Evolutionary conservation across 495 filamentous ascomycete genomes (phyloP).

Genomic region (Penicillium paradoxum): DNA sequence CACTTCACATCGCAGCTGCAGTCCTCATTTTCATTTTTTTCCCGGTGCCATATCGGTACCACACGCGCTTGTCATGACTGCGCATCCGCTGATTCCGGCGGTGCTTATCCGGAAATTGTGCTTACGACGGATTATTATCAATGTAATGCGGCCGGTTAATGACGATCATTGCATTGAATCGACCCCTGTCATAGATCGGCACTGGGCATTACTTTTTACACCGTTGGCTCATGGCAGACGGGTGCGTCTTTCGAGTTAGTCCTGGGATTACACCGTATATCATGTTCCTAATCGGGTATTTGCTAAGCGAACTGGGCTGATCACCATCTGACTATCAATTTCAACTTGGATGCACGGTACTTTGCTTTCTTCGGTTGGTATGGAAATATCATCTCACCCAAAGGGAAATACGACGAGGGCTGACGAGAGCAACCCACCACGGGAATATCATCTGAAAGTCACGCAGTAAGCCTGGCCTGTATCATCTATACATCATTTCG

Average conservation of each 20-base stretch:
- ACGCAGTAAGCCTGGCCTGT: background rate
- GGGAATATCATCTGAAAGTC: slow-evolving; percentile 1
- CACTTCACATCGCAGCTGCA: background rate
- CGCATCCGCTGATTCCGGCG: slow-evolving; percentile 4
- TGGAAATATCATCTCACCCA: slow-evolving; percentile 9
- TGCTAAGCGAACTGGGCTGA: slow-evolving; percentile 8
- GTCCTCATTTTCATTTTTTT: background rate
- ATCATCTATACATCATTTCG: slow-evolving; percentile 6
- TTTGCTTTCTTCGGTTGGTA: slow-evolving; percentile 7
- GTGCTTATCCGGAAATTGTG: background rate
- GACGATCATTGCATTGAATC: slow-evolving; percentile 1
- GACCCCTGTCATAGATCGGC: slow-evolving; percentile 1
- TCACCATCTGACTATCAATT: slow-evolving; percentile 10
- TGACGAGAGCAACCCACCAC: background rate
- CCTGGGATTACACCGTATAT: background rate
- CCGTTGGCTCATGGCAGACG: background rate
- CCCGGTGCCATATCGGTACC: background rate
- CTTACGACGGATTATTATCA: background rate
- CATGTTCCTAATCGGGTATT: background rate
- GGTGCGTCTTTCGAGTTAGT: background rate
- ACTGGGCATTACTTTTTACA: background rate
- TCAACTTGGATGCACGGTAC: slow-evolving; percentile 2
- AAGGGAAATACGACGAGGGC: slow-evolving; percentile 1
- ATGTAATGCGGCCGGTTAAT: background rate
- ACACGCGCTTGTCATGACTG: slow-evolving; percentile 4